Evolutionary conservation across 1,284 basidiomycete genomes (phyloP).

Genomic region (Ceratobasidium sp.): DNA sequence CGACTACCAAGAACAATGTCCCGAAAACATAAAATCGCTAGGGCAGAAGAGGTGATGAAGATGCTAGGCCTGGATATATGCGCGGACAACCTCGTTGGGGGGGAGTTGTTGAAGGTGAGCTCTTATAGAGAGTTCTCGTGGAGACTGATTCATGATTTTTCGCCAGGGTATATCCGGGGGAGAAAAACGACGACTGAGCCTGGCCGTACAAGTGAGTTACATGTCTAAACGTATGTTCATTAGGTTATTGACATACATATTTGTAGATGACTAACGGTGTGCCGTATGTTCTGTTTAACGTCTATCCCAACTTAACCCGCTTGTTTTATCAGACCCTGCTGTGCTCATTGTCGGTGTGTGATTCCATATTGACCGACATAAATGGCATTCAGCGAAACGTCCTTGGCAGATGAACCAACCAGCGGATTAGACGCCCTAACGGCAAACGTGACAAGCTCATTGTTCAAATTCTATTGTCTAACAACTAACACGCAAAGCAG

Average conservation of each 20-base stretch:
- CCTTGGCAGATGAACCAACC: conserved; percentile 50
- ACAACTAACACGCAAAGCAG: too few relatives aligned
- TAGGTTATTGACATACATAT: neutral
- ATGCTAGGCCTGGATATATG: conserved; percentile 68
- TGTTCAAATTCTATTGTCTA: too few relatives aligned
- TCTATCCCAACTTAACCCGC: too few relatives aligned
- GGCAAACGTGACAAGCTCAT: conserved; percentile 58
- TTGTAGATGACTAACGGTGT: conserved; percentile 49
- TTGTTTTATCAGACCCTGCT: too few relatives aligned
- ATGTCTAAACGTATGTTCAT: conserved; percentile 58
- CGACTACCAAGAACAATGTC: conserved; percentile 63
- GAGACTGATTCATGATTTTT: neutral
- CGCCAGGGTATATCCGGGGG: conserved; percentile 66
- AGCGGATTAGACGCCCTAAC: conserved; percentile 67
- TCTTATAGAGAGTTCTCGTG: neutral
- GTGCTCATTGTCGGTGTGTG: conserved; percentile 63
- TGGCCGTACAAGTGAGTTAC: conserved; percentile 63
- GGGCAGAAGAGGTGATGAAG: conserved; percentile 65
- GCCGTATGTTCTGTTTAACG: too few relatives aligned
- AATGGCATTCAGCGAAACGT: neutral
- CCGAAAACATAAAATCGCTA: conserved; percentile 60
- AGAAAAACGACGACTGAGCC: conserved; percentile 67
- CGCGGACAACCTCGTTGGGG: conserved; percentile 68
- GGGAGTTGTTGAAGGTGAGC: conserved; percentile 61
- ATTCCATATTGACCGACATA: neutral